Evolutionary conservation across 805 yeast genomes (phyloP).

Genomic region (Ogataea pignaliae): DNA sequence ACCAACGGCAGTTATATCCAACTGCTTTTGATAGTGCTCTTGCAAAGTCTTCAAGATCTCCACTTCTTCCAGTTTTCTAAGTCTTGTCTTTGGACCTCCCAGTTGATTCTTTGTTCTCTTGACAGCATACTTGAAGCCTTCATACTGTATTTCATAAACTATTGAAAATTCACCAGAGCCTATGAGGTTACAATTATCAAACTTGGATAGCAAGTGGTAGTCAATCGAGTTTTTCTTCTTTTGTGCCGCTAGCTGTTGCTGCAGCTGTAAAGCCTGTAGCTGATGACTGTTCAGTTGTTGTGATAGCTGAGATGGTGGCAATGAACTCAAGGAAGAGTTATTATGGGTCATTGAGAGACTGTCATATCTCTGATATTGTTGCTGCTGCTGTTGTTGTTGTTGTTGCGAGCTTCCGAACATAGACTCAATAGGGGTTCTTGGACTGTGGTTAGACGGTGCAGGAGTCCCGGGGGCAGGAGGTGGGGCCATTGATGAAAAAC

Average conservation of each 20-base stretch:
- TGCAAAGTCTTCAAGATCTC: constrained; percentile 51
- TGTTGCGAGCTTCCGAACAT: constrained; percentile 6
- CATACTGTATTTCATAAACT: constrained; percentile 77
- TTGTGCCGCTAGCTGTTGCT: constrained; percentile 4
- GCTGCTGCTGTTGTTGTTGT: not conserved
- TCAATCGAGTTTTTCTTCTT: constrained; percentile 25
- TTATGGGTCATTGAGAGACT: constrained; percentile 7
- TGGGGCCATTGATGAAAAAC: constrained; percentile 6
- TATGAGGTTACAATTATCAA: constrained; percentile 63
- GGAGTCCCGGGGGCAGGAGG: constrained; percentile 8
- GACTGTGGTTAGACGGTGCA: constrained; percentile 13
- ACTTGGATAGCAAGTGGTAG: constrained; percentile 43
- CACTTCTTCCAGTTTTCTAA: constrained; percentile 68
- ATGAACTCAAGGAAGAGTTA: constrained; percentile 13
- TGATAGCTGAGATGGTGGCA: constrained; percentile 11
- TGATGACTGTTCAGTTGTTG: constrained; percentile 8
- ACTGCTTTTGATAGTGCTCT: constrained; percentile 30
- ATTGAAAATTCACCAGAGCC: constrained; percentile 89
- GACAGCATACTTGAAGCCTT: constrained; percentile 72
- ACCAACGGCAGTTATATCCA: not conserved
- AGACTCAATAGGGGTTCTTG: constrained; percentile 27
- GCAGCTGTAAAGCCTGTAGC: constrained; percentile 1
- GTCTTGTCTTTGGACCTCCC: constrained; percentile 52
- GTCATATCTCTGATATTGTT: constrained; percentile 5
- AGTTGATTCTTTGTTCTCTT: constrained; percentile 75